Base-by-base conservation (phyloP, 345 rosid genomes). In the Fremontodendron californicum region DNA sequence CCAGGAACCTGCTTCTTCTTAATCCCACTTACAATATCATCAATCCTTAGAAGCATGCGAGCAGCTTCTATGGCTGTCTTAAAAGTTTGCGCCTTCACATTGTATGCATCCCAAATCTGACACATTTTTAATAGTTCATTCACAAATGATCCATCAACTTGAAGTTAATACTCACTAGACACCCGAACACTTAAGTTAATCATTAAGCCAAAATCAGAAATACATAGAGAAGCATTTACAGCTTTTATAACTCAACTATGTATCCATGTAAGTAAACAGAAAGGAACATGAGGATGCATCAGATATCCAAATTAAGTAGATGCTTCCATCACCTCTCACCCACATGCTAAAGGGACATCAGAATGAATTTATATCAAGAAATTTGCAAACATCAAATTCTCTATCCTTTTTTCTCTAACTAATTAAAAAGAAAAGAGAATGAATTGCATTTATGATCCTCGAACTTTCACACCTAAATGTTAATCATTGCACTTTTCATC, bases 91-190 rank as follows among this genome's bases (percentile, higher is more conserved):
- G 93, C 96, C 81, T 93, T 95, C 84, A 95, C 99, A 42, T 90
- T 95, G 89, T 91, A 95, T 4, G 99, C 89, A 82, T 95, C 97
- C 99, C 98, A 95, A 45, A 95, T 92, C 99, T 93, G 89, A 74
- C 8, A 33, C 21, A 58, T 55, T 25, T 27, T 69, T 25, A 40
- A 67, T 7, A 15, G 25, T 45, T 45, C 35, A 68, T 27, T 68
- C 54, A 68, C 35, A 31, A 15, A 29, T n/a, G n/a, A n/a, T n/a
- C n/a, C n/a, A n/a, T n/a, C n/a, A n/a, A n/a, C n/a, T n/a, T n/a
- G n/a, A n/a, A n/a, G n/a, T n/a, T n/a, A n/a, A n/a, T n/a, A n/a
- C n/a, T n/a, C n/a, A n/a, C n/a, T n/a, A n/a, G 55, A 51, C 25
- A 52, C 58, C 9, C 1, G 25, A n/a, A 52, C 25, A n/a, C 11